A percentile compares a stretch with the other conserved stretches of the same genome.
Conservation (phyloP, 305 asterid genomes). For the Solanum hybrid region DNA sequence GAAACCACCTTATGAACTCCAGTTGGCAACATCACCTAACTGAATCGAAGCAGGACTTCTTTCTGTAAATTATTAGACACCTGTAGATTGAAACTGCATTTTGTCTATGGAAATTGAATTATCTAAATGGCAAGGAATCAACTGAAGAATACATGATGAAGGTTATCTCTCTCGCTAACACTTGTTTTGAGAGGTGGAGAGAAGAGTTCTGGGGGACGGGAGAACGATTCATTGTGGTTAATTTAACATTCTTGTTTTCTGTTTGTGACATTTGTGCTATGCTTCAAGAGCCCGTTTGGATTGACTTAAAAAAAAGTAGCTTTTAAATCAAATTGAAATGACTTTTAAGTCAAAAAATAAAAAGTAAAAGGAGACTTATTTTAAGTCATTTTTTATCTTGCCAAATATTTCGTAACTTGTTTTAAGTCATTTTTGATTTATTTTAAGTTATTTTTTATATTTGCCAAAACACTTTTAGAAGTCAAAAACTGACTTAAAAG, state of each 20-base stretch:
- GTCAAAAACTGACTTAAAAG: too few relatives aligned
- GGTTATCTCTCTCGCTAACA: neutral
- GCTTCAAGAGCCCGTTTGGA: too few relatives aligned
- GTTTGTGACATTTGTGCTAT: neutral
- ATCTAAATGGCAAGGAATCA: neutral
- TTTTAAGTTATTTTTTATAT: too few relatives aligned
- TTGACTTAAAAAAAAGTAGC: too few relatives aligned
- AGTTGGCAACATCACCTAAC: neutral
- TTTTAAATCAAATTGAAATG: too few relatives aligned
- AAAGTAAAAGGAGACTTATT: too few relatives aligned
- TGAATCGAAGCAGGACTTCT: neutral
- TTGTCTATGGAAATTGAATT: neutral
- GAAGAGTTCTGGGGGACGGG: neutral
- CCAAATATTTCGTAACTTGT: too few relatives aligned
- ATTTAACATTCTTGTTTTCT: neutral
- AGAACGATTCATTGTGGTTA: neutral
- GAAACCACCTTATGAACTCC: slow-evolving; percentile 12
- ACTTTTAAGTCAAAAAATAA: too few relatives aligned
- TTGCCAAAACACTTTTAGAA: too few relatives aligned
- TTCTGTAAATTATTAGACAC: neutral
- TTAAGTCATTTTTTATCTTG: too few relatives aligned
- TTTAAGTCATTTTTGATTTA: too few relatives aligned
- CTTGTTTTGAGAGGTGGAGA: neutral
- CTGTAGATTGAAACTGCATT: neutral
- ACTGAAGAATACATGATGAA: neutral